These are phyloP conservation scores for Globisporangium lucens DNA, from an alignment of 352 stramenopile genomes.

Conservation along the genomic window DNA sequence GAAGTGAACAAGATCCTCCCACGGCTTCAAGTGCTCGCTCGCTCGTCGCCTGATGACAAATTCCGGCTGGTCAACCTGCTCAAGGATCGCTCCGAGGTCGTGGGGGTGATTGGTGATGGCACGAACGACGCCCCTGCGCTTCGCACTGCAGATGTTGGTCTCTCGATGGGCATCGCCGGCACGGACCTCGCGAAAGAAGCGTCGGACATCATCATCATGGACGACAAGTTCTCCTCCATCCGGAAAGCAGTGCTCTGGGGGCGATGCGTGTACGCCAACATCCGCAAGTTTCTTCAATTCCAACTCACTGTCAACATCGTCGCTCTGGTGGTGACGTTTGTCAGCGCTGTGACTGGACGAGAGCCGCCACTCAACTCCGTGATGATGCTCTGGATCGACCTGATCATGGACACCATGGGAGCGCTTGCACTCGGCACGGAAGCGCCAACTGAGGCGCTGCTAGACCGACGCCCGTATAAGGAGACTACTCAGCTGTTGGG, in stretches of 20 bases:
- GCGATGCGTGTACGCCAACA: conserved; percentile 82
- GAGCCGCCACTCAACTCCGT: conserved; percentile 81
- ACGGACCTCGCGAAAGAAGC: conserved; percentile 82
- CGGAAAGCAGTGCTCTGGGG: conserved; percentile 76
- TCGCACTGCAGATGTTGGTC: conserved; percentile 64
- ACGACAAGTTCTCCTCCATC: conserved; percentile 85
- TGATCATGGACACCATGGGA: conserved; percentile 87
- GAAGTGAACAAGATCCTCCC: conserved; percentile 65
- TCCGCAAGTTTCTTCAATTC: conserved; percentile 84
- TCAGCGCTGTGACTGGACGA: conserved; percentile 80
- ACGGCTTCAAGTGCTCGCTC: conserved; percentile 87
- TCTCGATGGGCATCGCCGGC: conserved; percentile 80
- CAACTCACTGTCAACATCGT: conserved; percentile 86
- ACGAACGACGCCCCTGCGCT: conserved; percentile 81
- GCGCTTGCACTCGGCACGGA: conserved; percentile 72
- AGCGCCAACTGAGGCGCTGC: conserved; percentile 52
- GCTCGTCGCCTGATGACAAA: conserved; percentile 96
- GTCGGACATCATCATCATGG: conserved; percentile 87
- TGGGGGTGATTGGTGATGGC: conserved; percentile 76
- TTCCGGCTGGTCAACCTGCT: conserved; percentile 92
- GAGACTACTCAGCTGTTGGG: conserved; percentile 58
- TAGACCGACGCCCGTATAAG: conserved; percentile 72
- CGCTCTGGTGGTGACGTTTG: conserved; percentile 70
- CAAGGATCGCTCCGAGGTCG: conserved; percentile 67
- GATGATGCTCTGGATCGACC: conserved; percentile 89